Evolutionary conservation across 768 basidiomycete species (phyloP), one percentile per base, ranked within the genome.

Genomic region (Mycena filopes): DNA sequence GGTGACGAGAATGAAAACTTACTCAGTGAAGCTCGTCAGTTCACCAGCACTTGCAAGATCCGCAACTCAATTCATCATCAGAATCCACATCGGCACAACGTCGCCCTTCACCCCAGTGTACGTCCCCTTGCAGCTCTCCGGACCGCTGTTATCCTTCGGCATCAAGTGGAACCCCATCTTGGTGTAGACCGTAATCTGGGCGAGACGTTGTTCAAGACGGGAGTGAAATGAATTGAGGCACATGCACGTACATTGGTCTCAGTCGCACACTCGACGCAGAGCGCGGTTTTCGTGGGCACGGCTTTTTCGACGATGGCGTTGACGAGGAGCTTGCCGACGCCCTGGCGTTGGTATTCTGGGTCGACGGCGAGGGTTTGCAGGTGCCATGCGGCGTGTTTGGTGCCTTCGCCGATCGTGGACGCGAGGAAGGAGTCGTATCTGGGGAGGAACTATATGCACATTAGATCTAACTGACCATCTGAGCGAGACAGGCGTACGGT

Each of bases 311-410:
- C 55, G 25, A 63, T 16, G 1, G 11, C 20, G 8, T 50, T 38
- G 12, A 57, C 42, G n/a, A 63, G 62, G 23, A 41, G 43, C 23
- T 9, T 41, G 12, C 29, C 47, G 11, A 36, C 55, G 6, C 48
- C 55, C 18, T 33, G 41, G 12, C 55, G 53, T 41, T 57, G 62
- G n/a, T 50, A 63, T 1, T 31, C 54, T 3, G 63, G 63, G 36
- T 65, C 63, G 18, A 65, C 50, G n/a, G 18, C 63, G 13, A 65
- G 57, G 20, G 50, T 45, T 36, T 65, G 63, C 13, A 65, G 33
- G 38, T 60, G 63, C 63, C 56, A 65, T 13, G 63, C 33, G 3
- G 33, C 49, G 46, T 46, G 63, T 29, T 65, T 60, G 9, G 33
- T 47, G 23, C 56, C 63, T 9, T 50, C 43, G 1, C 63, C 56